Percentiles rank a stretch among this genome's conserved stretches.
Evolutionary conservation across 225 moss, liverwort and hornwort species (phyloP).

Genomic region (Polytrichum formosum): DNA sequence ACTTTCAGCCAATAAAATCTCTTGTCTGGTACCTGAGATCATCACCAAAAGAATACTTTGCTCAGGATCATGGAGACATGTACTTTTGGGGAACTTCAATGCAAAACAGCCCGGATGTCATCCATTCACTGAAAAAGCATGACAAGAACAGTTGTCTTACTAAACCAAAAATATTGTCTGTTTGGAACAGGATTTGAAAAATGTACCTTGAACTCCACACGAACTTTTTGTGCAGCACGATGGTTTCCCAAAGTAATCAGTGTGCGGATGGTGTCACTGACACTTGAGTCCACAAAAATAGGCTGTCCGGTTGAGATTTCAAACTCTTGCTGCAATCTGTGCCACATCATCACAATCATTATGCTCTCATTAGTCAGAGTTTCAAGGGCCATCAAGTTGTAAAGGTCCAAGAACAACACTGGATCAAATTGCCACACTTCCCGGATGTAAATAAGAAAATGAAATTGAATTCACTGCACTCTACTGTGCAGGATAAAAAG

Average conservation of each 20-base stretch:
- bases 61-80: not conserved
- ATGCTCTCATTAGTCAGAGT: no score
- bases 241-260: constrained; percentile 88
- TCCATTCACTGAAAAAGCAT: no score
- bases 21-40: constrained; percentile 82
- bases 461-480: no score
- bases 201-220: constrained; percentile 81
- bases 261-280: constrained; percentile 94
- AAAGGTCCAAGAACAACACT: no score
- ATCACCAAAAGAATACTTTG: not conserved
- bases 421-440: no score
- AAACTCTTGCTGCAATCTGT: constrained; percentile 88
- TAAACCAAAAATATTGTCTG: not conserved
- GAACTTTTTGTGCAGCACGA: constrained; percentile 83
- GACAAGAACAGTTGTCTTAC: no score
- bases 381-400: no score
- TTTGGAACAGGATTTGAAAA: not conserved
- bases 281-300: constrained; percentile 95
- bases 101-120: no score
- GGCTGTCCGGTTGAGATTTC: constrained; percentile 90
- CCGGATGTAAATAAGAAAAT: no score
- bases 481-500: not conserved
- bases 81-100: no score
- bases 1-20: constrained; percentile 97
- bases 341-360: not conserved